These are phyloP conservation scores for Rhytidhysteron rufulum DNA, from an alignment of 2,329 filamentous ascomycete species.

Conservation along the genomic window DNA sequence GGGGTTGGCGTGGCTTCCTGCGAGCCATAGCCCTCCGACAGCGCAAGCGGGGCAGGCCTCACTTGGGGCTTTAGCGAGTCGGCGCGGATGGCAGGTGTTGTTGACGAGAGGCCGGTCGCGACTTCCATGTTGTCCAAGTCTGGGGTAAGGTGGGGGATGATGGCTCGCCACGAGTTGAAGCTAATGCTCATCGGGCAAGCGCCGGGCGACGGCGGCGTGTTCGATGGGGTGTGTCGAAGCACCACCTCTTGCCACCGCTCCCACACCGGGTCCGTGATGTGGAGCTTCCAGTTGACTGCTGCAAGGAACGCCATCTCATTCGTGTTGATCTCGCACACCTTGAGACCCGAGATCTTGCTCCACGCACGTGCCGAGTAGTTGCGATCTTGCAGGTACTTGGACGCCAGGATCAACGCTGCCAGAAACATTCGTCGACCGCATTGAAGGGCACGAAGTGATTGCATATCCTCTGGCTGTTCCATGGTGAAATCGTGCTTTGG, in stretches of 20 bases:
- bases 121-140: slow-evolving; percentile 50
- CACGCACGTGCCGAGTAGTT: slow-evolving; percentile 97
- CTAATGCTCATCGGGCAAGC: slow-evolving; percentile 18
- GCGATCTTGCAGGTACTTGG: slow-evolving; percentile 95
- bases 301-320: slow-evolving; percentile 91
- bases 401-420: slow-evolving; percentile 88
- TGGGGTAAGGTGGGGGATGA: slow-evolving; percentile 55
- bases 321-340: slow-evolving; percentile 89
- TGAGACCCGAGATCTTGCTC: slow-evolving; percentile 98
- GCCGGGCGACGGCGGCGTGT: slow-evolving; percentile 39
- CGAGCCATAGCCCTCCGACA: slow-evolving; percentile 27
- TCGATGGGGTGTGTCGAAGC: slow-evolving; percentile 70
- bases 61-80: slow-evolving; percentile 21
- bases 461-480: slow-evolving; percentile 73
- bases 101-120: slow-evolving; percentile 27
- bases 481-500: slow-evolving; percentile 80
- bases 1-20: slow-evolving; percentile 44
- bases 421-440: slow-evolving; percentile 98
- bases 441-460: slow-evolving; percentile 75
- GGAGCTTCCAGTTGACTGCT: slow-evolving; percentile 90
- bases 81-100: slow-evolving; percentile 23
- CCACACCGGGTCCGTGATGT: slow-evolving; percentile 85
- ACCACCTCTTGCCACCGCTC: slow-evolving; percentile 93
- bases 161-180: slow-evolving; percentile 42
- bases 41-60: slow-evolving; percentile 16